These are phyloP conservation scores for Geoglossum cookeanum DNA, from an alignment of 2,329 filamentous ascomycete genomes.

Conservation along the genomic window DNA sequence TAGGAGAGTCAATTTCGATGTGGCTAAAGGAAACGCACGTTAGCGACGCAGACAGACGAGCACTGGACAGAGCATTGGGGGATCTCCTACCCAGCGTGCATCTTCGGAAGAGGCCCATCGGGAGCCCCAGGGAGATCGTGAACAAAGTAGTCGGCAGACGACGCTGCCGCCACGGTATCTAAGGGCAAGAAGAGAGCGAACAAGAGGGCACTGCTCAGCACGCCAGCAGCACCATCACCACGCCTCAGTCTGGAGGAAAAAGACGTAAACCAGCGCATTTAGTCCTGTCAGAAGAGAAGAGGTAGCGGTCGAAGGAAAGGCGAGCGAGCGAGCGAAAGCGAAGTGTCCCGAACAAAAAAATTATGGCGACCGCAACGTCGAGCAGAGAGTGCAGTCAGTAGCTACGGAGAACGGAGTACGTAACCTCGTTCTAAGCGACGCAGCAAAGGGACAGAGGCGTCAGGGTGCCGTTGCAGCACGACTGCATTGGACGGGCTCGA, in stretches of 20 bases:
- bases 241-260: background rate
- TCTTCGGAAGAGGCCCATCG: slow-evolving; percentile 62
- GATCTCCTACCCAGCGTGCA: slow-evolving; percentile 82
- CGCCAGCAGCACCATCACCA: background rate
- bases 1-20: slow-evolving; percentile 68
- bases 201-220: background rate
- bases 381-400: background rate
- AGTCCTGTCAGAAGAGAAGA: background rate
- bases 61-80: slow-evolving; percentile 8
- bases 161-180: slow-evolving; percentile 11
- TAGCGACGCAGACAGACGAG: slow-evolving; percentile 4
- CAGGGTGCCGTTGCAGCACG: no score
- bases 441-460: no score
- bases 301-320: background rate
- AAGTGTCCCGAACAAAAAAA: background rate
- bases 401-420: no score
- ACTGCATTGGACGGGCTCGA: no score
- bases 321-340: background rate
- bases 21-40: slow-evolving; percentile 36
- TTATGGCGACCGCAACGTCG: background rate
- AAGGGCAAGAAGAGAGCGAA: background rate
- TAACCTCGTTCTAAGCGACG: no score
- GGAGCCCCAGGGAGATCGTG: slow-evolving; percentile 70
- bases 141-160: slow-evolving; percentile 78
- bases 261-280: background rate